Conservation (phyloP, 805 yeast genomes). For the Hanseniaspora taiwanica region DNA sequence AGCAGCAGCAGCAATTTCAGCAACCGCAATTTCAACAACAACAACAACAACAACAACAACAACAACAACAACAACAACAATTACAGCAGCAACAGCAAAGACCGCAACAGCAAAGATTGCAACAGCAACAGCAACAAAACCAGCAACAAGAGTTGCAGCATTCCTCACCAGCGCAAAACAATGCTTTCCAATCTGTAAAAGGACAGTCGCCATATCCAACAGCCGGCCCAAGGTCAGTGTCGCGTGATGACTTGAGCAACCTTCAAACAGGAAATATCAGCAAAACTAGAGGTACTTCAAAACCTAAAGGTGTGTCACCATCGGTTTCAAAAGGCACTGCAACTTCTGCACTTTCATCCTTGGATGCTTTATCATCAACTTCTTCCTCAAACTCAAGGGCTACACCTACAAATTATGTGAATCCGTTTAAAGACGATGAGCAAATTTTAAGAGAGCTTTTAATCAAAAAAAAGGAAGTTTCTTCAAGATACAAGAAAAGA, state of each 20-base stretch:
- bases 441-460: constrained; percentile 16
- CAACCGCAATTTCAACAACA: constrained; percentile 1
- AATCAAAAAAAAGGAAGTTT: constrained; percentile 19
- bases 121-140: constrained; percentile 21
- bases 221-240: background rate
- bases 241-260: background rate
- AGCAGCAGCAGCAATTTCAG: constrained; percentile 1
- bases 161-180: constrained; percentile 15
- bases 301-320: constrained; percentile 13
- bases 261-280: background rate
- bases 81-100: constrained; percentile 8
- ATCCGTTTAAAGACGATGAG: constrained; percentile 22
- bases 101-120: background rate
- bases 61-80: constrained; percentile 17
- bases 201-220: background rate
- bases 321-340: constrained; percentile 6
- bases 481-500: constrained; percentile 22
- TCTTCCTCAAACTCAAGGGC: constrained; percentile 1
- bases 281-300: constrained; percentile 3
- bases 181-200: background rate
- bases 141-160: constrained; percentile 9
- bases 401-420: constrained; percentile 8
- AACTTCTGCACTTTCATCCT: background rate
- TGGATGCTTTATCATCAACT: constrained; percentile 4
- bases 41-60: constrained; percentile 12